Base-by-base conservation (phyloP, 1,284 basidiomycete genomes). In the Moesziomyces sp. region DNA sequence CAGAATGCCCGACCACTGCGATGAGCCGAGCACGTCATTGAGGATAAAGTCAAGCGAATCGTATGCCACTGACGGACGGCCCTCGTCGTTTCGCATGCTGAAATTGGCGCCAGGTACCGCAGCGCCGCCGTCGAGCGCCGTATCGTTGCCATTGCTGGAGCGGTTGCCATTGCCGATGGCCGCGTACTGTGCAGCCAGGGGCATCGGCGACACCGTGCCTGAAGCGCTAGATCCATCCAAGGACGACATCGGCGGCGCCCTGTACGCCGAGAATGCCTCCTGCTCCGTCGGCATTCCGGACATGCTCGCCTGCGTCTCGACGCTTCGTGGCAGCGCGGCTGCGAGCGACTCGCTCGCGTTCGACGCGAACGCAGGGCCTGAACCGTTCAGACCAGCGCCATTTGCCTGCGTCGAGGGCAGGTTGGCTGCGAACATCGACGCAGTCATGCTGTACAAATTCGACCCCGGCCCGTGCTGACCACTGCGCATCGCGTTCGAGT, bases 31-130 rank as follows among this genome's bases (percentile, higher is more conserved):
- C 24, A 72, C 62, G 19, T 72, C 69, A 26, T 72, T 61, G 19
- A 72, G 38, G 28, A 72, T 72, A 21, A 66, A 72, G 23, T 72
- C 69, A 11, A 72, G 44, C 55, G 58, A 58, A 30, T 72, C 58
- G 24, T 53, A 40, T 6, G 59, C 67, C 0, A 45, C 49, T 13
- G 24, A 45, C 5, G 18, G 26, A n/a, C 18, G 44, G 19, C 18
- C 30, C 7, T 53, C 56, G 21, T 46, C 30, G 5, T 55, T 62
- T 3, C 9, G 18, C 14, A 30, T 44, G 16, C 38, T 57, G 38
- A 40, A 16, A 11, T 24, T 13, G 11, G 28, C 40, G 9, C 35
- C 14, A 38, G 19, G n/a, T 43, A 24, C 10, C 34, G 45, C 0
- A 23, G 14, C 6, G 48, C 42, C 9, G 23, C 21, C 14, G 40